Percentiles rank a stretch among this genome's conserved stretches.
These are phyloP conservation scores for Xylaria sp. DNA, from an alignment of 2,329 filamentous ascomycete genomes.

Conservation along the genomic window DNA sequence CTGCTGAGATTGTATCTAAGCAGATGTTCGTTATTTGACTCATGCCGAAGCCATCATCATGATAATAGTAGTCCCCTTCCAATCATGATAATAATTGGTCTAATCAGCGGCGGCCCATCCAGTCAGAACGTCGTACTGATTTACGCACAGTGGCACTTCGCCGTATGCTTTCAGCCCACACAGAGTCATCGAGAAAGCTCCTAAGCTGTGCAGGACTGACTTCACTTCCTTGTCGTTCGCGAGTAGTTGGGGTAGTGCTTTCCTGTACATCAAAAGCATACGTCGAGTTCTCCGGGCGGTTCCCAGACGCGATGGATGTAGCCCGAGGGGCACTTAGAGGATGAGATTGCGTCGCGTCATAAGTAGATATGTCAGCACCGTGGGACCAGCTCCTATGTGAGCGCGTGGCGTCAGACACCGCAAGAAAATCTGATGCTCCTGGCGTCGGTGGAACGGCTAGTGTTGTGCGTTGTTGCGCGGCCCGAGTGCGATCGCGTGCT, in stretches of 20 bases:
- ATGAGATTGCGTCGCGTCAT: conserved; percentile 58
- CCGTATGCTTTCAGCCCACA: conserved; percentile 93
- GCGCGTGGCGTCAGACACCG: conserved; percentile 51
- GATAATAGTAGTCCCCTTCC: too few relatives aligned
- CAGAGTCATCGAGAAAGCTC: conserved; percentile 86
- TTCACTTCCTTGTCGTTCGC: conserved; percentile 72
- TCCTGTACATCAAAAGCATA: conserved; percentile 70
- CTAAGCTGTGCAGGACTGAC: conserved; percentile 82
- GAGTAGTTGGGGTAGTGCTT: conserved; percentile 52
- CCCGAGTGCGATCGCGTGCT: conserved; percentile 44
- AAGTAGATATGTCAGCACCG: conserved; percentile 57
- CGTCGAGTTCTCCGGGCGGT: conserved; percentile 61
- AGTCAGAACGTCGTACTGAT: conserved; percentile 53
- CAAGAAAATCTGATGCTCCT: conserved; percentile 50
- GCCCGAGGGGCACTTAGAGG: conserved; percentile 66
- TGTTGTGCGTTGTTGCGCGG: conserved; percentile 46
- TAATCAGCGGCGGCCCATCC: conserved; percentile 41
- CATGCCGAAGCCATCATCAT: neutral
- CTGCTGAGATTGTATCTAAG: neutral
- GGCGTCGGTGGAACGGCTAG: conserved; percentile 43
- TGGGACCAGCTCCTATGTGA: conserved; percentile 58
- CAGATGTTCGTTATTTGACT: neutral
- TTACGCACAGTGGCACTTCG: conserved; percentile 78
- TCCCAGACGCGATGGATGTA: conserved; percentile 54
- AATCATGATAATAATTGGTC: neutral